Evolutionary conservation across 495 filamentous ascomycete species (phyloP), one percentile per base, ranked within the genome.

Genomic region (Penicillium coffeae): DNA sequence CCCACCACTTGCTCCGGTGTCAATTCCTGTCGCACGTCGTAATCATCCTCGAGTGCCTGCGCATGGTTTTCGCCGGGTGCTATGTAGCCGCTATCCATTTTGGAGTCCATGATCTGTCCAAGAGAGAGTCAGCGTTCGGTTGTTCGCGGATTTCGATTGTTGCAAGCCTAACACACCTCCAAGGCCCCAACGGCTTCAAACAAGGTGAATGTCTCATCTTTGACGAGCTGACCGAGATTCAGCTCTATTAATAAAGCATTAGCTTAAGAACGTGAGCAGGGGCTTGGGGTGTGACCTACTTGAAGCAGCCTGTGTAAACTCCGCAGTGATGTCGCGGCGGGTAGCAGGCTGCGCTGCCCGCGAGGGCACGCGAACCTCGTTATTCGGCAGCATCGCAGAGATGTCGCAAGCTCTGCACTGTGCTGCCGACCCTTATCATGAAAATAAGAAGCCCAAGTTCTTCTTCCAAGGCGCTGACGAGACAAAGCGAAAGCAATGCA

Each of bases 21-120:
- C 22, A 96, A 69, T 39, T 78, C 71, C 47, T 76, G 70, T 45
- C 80, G 75, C 45, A 88, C 79, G 65, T 97, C 88, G 72, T 95
- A 97, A 51, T 88, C 81, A 42, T 92, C 85, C 51, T 95, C 87
- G 5, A 95, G 75, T 45, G 69, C 66, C 48, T 72, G 59, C 48
- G 61, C 70, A 33, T 67, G 54, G 25, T 82, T 84, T 55, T 95
- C 89, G 35, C 82, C 88, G 8, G 84, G 79, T 10, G 76, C 77
- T 13, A 93, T 65, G 55, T 83, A 87, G 22, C 93, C 93, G 60
- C 88, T 96, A 62, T 98, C 93, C 93, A 98, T 97, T 66, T 96
- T 98, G 0, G 86, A 83, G 60, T 98, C 93, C 90, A 96, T 95
- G 49, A 98, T 92, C 93, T 98, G 55, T 47, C 19, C 45, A 18